These are phyloP conservation scores for Saturnispora bothae DNA, from an alignment of 805 yeast genomes.

Conservation along the genomic window DNA sequence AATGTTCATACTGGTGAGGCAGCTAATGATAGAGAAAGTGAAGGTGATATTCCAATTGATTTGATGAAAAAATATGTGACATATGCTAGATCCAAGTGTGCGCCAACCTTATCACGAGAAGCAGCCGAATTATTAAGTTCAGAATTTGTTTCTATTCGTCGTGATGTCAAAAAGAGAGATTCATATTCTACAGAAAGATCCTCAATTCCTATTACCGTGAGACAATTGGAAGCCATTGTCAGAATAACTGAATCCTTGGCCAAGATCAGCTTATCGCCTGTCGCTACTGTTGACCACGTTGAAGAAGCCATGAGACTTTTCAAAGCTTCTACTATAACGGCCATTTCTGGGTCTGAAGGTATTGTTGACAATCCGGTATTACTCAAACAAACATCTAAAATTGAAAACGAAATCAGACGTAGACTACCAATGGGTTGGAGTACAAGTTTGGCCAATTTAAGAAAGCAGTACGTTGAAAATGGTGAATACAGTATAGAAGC, in stretches of 20 bases:
- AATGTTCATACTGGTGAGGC: slow-evolving; percentile 81
- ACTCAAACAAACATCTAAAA: slow-evolving; percentile 60
- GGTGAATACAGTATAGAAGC: slow-evolving; percentile 54
- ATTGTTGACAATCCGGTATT: slow-evolving; percentile 44
- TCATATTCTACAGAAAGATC: slow-evolving; percentile 77
- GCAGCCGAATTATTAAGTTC: slow-evolving; percentile 87
- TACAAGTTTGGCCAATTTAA: slow-evolving; percentile 73
- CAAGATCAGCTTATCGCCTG: slow-evolving; percentile 68
- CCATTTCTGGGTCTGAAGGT: slow-evolving; percentile 37
- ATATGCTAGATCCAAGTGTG: slow-evolving; percentile 82
- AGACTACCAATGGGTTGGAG: slow-evolving; percentile 96
- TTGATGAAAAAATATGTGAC: slow-evolving; percentile 88
- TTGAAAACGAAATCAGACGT: slow-evolving; percentile 78
- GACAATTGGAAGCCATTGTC: slow-evolving; percentile 95
- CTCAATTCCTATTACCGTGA: slow-evolving; percentile 91
- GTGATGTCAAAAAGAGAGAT: slow-evolving; percentile 73
- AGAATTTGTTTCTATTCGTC: slow-evolving; percentile 85
- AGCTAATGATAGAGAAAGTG: slow-evolving; percentile 30
- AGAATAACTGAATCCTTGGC: slow-evolving; percentile 94
- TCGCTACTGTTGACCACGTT: slow-evolving; percentile 82
- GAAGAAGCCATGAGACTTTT: slow-evolving; percentile 91
- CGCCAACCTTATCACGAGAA: slow-evolving; percentile 80
- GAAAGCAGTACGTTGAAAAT: slow-evolving; percentile 69
- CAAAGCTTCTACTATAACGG: slow-evolving; percentile 96
- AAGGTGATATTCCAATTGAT: slow-evolving; percentile 81